These are phyloP conservation scores for Zelopaecilomyces penicillatus DNA, from an alignment of 2,329 filamentous ascomycete species.

Conservation along the genomic window DNA sequence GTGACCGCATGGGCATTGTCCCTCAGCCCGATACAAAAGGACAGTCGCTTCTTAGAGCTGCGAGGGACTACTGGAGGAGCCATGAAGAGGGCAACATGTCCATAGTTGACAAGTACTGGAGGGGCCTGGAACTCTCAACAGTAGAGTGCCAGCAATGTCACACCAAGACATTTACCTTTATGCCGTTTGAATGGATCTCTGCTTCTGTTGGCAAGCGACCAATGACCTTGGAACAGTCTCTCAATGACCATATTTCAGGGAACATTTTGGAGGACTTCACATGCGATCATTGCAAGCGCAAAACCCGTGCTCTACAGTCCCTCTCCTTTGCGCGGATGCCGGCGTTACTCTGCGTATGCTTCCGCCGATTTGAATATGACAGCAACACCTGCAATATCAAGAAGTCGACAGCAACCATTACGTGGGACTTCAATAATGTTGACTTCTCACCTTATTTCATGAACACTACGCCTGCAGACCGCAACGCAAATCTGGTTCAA, in stretches of 20 bases:
- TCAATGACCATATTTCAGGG: slow-evolving; percentile 60
- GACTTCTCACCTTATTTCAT: slow-evolving; percentile 41
- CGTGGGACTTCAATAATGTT: slow-evolving; percentile 68
- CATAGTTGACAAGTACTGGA: slow-evolving; percentile 73
- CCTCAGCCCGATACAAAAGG: slow-evolving; percentile 24
- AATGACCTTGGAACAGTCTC: slow-evolving; percentile 49
- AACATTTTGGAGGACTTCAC: slow-evolving; percentile 61
- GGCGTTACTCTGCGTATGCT: slow-evolving; percentile 66
- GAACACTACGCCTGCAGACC: background rate
- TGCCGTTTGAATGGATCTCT: slow-evolving; percentile 46
- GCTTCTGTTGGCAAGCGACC: slow-evolving; percentile 28
- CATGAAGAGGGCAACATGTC: slow-evolving; percentile 63
- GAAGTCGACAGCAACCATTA: slow-evolving; percentile 65
- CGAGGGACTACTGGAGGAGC: slow-evolving; percentile 64
- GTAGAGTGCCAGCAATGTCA: slow-evolving; percentile 57
- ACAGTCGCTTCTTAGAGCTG: slow-evolving; percentile 42
- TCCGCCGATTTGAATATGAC: slow-evolving; percentile 50
- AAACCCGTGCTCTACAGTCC: slow-evolving; percentile 59
- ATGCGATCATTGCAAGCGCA: slow-evolving; percentile 66
- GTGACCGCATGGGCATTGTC: slow-evolving; percentile 31
- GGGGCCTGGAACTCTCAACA: slow-evolving; percentile 63
- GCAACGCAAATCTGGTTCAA: slow-evolving; percentile 24
- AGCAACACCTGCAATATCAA: slow-evolving; percentile 26
- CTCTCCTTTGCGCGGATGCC: slow-evolving; percentile 71
- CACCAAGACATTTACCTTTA: slow-evolving; percentile 38